Percentiles rank a stretch among this genome's conserved stretches.
Conservation (phyloP, 306 rosid species). For the Cucurbita maxima region DNA sequence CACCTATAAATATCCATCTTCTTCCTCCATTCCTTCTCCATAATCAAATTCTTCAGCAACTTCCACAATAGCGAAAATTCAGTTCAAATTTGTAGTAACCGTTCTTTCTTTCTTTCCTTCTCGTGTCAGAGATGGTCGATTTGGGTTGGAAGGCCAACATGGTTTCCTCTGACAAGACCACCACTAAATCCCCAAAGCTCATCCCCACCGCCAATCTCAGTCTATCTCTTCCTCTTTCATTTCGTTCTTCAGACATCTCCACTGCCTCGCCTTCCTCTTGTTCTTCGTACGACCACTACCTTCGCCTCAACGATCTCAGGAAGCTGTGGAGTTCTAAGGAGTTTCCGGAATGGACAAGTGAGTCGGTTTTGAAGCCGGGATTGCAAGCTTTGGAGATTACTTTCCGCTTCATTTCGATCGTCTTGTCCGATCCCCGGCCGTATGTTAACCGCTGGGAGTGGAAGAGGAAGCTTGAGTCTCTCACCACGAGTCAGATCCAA, state of each 20-base stretch:
- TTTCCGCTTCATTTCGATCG: constrained; percentile 53
- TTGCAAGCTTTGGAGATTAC: constrained; percentile 67
- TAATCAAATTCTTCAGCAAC: not conserved
- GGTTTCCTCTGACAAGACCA: constrained; percentile 30
- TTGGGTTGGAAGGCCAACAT: constrained; percentile 57
- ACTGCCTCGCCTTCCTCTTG: constrained; percentile 38
- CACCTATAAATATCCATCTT: constrained; percentile 29
- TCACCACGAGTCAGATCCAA: constrained; percentile 37
- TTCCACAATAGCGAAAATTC: not conserved
- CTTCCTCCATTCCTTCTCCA: not conserved
- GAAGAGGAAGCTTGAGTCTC: constrained; percentile 48
- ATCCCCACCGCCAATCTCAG: constrained; percentile 27
- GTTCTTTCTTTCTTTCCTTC: not conserved
- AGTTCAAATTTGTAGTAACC: not conserved
- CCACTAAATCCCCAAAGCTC: constrained; percentile 35
- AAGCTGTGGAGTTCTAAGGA: constrained; percentile 38
- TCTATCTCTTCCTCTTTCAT: constrained; percentile 20
- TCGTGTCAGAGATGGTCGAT: constrained; percentile 40
- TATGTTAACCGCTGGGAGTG: constrained; percentile 60
- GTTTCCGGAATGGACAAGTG: constrained; percentile 57
- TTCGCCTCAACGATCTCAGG: constrained; percentile 53
- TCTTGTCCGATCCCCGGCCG: constrained; percentile 54
- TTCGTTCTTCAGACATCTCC: constrained; percentile 30
- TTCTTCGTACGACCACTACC: constrained; percentile 54
- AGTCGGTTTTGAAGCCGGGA: constrained; percentile 59